Evolutionary conservation across 2,329 filamentous ascomycete species (phyloP), one percentile per base, ranked within the genome.

Genomic region (Ascochyta pisi): DNA sequence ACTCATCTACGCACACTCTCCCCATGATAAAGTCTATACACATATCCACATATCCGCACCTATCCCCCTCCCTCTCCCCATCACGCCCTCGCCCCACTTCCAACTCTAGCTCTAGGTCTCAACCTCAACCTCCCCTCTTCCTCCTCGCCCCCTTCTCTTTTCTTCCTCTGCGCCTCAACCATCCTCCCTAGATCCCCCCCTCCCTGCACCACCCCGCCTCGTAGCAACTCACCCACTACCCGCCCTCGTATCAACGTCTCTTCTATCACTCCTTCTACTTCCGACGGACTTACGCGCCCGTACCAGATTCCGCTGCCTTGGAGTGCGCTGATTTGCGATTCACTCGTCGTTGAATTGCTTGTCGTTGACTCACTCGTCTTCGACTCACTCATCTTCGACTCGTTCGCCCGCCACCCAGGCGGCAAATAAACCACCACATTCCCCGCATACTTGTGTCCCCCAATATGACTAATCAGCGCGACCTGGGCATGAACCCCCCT

Each of bases 391-490:
- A 3, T 19, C 19, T 19, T 19, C 19, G 19, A 19, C 19, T 19
- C 31, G 3, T 12, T 3, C 3, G 13, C 31, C 13, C 31, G 4
- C 31, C 58, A 69, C 4, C 33, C 47, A 0, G 87, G 88, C 4
- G 91, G 91, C 5, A 95, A 73, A 67, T 95, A 95, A 1, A 95
- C 76, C 43, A 95, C 92, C 33, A 94, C 84, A 73, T 96, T 96
- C 1, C 91, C 91, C 0, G 91, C 91, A 71, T 89, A 94, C 73
- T 92, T 93, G 76, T 96, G 91, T 0, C 91, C 91, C 1, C 91
- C 90, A 49, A 96, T 87, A 67, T 96, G 91, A 58, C 88, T 91
- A 51, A 93, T 89, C 50, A 89, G 68, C 0, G 85, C 91, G 0
- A 93, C 83, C 43, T 87, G 79, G 2, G 86, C 89, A 0, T 77